Base-by-base conservation (phyloP, 306 rosid species). In the Chamaecrista fasciculata region DNA sequence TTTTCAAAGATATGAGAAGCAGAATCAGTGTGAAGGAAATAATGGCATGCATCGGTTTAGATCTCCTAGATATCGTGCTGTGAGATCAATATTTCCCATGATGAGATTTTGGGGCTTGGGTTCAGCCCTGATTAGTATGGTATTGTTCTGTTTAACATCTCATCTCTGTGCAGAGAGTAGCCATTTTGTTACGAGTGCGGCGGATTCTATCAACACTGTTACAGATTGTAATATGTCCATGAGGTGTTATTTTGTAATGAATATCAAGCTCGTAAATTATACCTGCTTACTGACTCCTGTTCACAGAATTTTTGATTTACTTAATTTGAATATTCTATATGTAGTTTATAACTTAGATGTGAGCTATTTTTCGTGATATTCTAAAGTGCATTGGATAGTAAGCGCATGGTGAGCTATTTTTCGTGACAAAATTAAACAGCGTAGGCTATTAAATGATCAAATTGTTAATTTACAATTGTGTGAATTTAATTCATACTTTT, bases 11-110 rank as follows among this genome's bases (percentile, higher is more conserved):
- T 63, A 11, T 3, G 57, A 49, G 29, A 56, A 53, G 61, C 52
- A 72, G 62, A 67, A 72, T 61, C 40, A 19, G 74, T 46, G 3
- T 24, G 72, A 46, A 19, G 33, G 33, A 37, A 52, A 34, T 79
- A 29, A 20, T 31, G 14, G 56, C 62, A 16, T 53, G 4, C 42
- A 9, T 53, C 14, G 11, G 47, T 62, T 4, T 58, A 3, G 8
- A 56, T 59, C 25, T 72, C 50, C 47, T 1, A n/a, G n/a, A n/a
- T n/a, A n/a, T n/a, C n/a, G n/a, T n/a, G n/a, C n/a, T n/a, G n/a
- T n/a, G n/a, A n/a, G n/a, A n/a, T n/a, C n/a, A n/a, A n/a, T n/a
- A n/a, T n/a, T n/a, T 50, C 43, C n/a, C 26, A 10, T 33, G 11
- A 50, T 62, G 52, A 62, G 67, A 79, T 39, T 23, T 23, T 51